A percentile compares a stretch with the other conserved stretches of the same genome.
Evolutionary conservation across 2,329 filamentous ascomycete species (phyloP).

Genomic region (Fusarium acutatum): DNA sequence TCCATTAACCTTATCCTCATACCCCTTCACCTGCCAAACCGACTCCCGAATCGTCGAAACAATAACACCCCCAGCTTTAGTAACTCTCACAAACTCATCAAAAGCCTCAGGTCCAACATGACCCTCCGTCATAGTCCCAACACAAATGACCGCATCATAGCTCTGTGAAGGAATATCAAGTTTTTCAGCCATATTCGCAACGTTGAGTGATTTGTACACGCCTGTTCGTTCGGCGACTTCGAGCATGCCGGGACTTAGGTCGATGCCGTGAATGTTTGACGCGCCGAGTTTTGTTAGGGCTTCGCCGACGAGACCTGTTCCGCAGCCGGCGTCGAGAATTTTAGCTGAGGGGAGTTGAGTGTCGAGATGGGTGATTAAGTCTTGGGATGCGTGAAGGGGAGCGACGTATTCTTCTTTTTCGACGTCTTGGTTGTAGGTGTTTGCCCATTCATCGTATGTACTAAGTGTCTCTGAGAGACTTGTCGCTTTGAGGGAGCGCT

Average conservation of each 20-base stretch:
- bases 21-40: constrained; percentile 56
- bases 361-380: constrained; percentile 38
- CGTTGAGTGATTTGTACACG: constrained; percentile 52
- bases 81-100: constrained; percentile 55
- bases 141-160: constrained; percentile 60
- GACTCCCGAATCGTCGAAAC: constrained; percentile 57
- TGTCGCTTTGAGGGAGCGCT: constrained; percentile 10
- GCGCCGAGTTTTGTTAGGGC: constrained; percentile 51
- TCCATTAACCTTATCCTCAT: constrained; percentile 51
- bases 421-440: constrained; percentile 40
- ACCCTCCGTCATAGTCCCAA: constrained; percentile 61
- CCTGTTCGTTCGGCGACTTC: constrained; percentile 53
- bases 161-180: constrained; percentile 47
- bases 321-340: constrained; percentile 61
- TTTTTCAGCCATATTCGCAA: constrained; percentile 53
- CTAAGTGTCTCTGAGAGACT: constrained; percentile 1
- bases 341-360: neutral
- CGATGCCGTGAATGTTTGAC: constrained; percentile 55
- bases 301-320: constrained; percentile 59
- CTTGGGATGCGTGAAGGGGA: constrained; percentile 46
- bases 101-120: constrained; percentile 59
- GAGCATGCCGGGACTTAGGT: constrained; percentile 60
- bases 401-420: constrained; percentile 50
- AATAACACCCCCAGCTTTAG: constrained; percentile 53
- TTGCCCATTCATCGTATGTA: constrained; percentile 42